phyloP scores from a whole-genome alignment of 768 basidiomycete genomes.

The Hypsizygus marmoreus region DNA sequence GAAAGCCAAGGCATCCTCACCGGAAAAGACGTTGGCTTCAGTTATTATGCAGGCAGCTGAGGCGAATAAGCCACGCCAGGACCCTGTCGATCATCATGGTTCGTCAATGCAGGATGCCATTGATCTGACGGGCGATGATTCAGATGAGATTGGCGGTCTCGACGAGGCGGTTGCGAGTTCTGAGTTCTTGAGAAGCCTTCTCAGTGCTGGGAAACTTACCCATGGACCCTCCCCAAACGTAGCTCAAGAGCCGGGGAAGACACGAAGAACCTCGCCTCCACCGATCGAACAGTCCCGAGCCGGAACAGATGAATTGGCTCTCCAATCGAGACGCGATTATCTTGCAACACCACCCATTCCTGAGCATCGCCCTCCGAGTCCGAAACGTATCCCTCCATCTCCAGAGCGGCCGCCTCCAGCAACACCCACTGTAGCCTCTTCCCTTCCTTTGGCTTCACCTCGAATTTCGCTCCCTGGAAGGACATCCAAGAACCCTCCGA shows the following conservation, averaged over 20 bases:
- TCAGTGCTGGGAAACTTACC: background rate
- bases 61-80: too few relatives aligned
- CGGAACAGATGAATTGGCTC: background rate
- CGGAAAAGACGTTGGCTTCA: too few relatives aligned
- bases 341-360: background rate
- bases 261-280: background rate
- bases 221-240: too few relatives aligned
- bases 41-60: too few relatives aligned
- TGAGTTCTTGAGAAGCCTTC: background rate
- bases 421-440: background rate
- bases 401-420: too few relatives aligned
- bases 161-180: conserved; percentile 8
- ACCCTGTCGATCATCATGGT: background rate
- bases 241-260: too few relatives aligned
- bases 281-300: background rate
- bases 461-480: background rate
- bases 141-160: background rate
- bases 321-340: background rate
- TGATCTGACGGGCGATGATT: conserved; percentile 2
- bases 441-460: background rate
- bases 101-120: background rate
- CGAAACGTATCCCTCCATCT: too few relatives aligned
- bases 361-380: too few relatives aligned
- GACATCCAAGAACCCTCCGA: background rate
- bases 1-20: too few relatives aligned